Evolutionary conservation across 306 rosid genomes (phyloP), one percentile per base, ranked within the genome.

Genomic region (Inga oerstediana): DNA sequence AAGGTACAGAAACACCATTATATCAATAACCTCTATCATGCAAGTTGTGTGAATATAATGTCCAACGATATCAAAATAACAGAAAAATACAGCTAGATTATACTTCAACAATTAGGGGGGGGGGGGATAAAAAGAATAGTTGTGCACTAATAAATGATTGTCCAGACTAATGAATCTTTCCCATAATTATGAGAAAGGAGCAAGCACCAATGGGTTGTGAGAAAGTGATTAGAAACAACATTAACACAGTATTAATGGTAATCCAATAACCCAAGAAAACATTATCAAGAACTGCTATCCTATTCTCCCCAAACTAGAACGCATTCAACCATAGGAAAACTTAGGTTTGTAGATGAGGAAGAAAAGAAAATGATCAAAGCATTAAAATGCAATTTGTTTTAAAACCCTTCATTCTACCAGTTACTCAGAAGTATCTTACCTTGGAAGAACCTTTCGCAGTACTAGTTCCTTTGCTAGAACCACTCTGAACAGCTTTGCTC

Each of bases 391-490:
- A 78, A 73, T 65, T 56, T 46, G 27, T 65, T 52, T 35, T 66
- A 43, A 67, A 78, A 81, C 61, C 61, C 35, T 59, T 74, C 75
- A 54, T 65, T 76, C 58, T 49, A 43, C 30, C 3, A 81, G 61
- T 65, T 52, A 35, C 64, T 51, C 48, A 24, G 12, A 52, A 81
- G 75, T 44, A 37, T 51, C 93, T 85, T 61, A 97, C 99, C 97
- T 91, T 97, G 20, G 98, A 94, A 87, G 97, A 97, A 80, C 92
- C 86, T 86, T 89, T 97, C 46, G 89, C 51, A 15, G 85, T 45
- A 86, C 93, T 62, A 58, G 80, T 54, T 88, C 97, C 98, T 90
- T 84, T 97, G 72, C 84, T 61, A 83, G 99, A 94, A 75, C 95
- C 93, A 87, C 91, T 74, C 84, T 90, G 98, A 51, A 88, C 51